Evolutionary conservation across 192 early-diverging fungal species (phyloP).

Genomic region (Gaertneriomyces sp.): DNA sequence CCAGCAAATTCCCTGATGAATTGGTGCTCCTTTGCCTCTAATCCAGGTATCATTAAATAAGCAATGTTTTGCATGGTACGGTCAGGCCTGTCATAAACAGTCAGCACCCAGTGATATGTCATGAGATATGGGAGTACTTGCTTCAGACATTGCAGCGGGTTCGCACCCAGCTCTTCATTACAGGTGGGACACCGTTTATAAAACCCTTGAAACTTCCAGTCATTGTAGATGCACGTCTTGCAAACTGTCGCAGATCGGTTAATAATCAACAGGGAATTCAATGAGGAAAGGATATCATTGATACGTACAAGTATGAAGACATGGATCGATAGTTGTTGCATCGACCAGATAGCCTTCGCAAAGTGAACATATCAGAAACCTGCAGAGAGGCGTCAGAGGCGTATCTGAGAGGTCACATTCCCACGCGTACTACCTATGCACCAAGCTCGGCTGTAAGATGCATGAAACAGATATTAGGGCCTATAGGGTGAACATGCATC

Average conservation of each 20-base stretch:
- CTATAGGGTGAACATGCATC: too few species aligned
- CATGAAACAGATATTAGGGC: too few species aligned
- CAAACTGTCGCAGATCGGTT: conserved; percentile 1
- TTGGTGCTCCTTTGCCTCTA: conserved; percentile 3
- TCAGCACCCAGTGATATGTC: background rate
- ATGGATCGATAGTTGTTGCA: conserved; percentile 14
- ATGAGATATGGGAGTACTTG: background rate
- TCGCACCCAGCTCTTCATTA: background rate
- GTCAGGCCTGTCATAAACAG: conserved; percentile 5
- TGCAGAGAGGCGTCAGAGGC: background rate
- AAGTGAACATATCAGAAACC: conserved; percentile 7
- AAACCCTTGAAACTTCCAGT: background rate
- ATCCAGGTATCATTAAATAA: conserved; percentile 4
- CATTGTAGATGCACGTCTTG: conserved; percentile 14
- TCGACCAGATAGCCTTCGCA: conserved; percentile 15
- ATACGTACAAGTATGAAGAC: conserved; percentile 12
- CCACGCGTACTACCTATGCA: too few species aligned
- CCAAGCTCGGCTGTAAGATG: too few species aligned
- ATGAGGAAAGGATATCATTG: background rate
- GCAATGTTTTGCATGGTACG: conserved; percentile 10
- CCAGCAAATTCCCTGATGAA: background rate
- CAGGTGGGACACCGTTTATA: conserved; percentile 8
- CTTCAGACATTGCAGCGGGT: conserved; percentile 6
- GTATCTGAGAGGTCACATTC: background rate
- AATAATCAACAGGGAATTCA: background rate